Conservation (phyloP, 2,329 filamentous ascomycete genomes). For the Calonectria fujianensis region DNA sequence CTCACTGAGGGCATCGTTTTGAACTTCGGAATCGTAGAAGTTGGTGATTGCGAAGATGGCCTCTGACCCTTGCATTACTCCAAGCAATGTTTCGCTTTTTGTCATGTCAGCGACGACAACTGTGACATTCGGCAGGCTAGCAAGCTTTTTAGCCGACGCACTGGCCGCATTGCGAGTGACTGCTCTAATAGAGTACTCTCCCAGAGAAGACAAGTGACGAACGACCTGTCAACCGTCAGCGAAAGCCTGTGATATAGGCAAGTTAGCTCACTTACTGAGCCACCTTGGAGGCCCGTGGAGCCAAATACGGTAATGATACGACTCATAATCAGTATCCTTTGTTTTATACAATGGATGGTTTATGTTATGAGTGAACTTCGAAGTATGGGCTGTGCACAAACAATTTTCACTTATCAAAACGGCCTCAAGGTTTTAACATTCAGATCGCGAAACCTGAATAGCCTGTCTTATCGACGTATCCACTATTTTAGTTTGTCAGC, state of each 20-base stretch:
- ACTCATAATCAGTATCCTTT: neutral
- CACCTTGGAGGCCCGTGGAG: neutral
- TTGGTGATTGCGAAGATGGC: conserved; percentile 12
- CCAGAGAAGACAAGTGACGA: neutral
- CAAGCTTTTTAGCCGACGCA: neutral
- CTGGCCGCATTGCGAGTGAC: conserved; percentile 3
- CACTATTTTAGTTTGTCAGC: no score
- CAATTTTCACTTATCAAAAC: neutral
- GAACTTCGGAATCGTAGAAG: conserved; percentile 10
- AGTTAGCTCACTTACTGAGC: neutral
- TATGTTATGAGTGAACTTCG: no score
- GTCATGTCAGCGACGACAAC: conserved; percentile 8
- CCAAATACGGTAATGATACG: conserved; percentile 7
- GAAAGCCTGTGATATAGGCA: neutral
- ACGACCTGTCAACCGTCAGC: neutral
- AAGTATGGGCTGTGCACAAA: neutral
- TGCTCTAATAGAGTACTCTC: neutral
- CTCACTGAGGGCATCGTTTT: neutral
- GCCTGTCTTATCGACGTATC: no score
- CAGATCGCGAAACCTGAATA: no score
- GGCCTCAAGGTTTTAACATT: no score
- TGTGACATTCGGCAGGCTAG: neutral
- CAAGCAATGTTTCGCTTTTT: neutral
- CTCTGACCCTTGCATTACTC: neutral
- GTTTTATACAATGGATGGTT: neutral